These are phyloP conservation scores for Colletotrichum sp. DNA, from an alignment of 2,329 filamentous ascomycete genomes.

Conservation along the genomic window DNA sequence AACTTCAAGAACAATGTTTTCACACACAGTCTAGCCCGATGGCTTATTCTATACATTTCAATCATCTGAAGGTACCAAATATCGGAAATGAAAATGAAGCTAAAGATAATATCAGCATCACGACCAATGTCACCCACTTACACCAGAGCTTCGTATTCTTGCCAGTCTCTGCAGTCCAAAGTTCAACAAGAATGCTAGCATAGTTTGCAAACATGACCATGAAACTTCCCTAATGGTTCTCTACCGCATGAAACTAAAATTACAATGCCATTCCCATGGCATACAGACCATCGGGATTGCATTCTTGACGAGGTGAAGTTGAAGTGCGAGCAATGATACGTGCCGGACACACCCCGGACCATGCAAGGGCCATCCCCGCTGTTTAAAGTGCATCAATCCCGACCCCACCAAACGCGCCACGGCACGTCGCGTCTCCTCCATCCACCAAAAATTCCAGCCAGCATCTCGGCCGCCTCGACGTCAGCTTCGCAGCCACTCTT, in stretches of 20 bases:
- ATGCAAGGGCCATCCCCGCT: constrained; percentile 4
- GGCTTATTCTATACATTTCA: not conserved
- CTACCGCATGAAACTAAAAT: not conserved
- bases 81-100: not conserved
- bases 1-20: not conserved
- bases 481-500: not conserved
- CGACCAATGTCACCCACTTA: not conserved
- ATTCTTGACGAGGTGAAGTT: not conserved
- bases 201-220: not conserved
- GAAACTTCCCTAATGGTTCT: not conserved
- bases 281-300: not conserved
- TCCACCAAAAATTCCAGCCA: not conserved
- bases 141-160: not conserved
- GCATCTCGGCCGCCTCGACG: not conserved
- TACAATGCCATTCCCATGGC: not conserved
- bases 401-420: constrained; percentile 10
- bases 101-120: not conserved
- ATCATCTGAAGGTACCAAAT: not conserved
- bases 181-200: not conserved
- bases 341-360: not conserved
- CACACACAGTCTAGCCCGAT: not conserved
- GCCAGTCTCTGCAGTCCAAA: not conserved
- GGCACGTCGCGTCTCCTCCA: constrained; percentile 10
- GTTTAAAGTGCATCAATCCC: not conserved
- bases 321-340: not conserved